Evolutionary conservation across 371 early-diverging fungal species (phyloP).

Genomic region (Syncephalastrum monosporum): DNA sequence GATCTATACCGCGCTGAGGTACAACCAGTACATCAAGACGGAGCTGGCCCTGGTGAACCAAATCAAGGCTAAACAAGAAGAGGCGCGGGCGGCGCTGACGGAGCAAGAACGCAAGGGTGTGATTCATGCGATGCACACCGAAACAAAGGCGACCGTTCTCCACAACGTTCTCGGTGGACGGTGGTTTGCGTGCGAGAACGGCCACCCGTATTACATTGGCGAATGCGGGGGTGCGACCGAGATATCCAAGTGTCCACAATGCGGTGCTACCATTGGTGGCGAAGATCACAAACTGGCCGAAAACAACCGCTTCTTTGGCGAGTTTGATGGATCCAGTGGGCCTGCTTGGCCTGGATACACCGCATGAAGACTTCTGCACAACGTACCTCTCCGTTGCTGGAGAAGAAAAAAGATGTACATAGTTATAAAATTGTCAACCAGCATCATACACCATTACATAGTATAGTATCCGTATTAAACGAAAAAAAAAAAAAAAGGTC

Average conservation of each 20-base stretch:
- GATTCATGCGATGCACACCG: slow-evolving; percentile 48
- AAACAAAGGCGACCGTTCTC: slow-evolving; percentile 20
- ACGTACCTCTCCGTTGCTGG: too few species aligned
- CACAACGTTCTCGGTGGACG: slow-evolving; percentile 48
- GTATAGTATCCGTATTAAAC: too few species aligned
- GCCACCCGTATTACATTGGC: slow-evolving; percentile 51
- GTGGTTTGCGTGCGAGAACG: slow-evolving; percentile 53
- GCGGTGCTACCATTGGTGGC: slow-evolving; percentile 44
- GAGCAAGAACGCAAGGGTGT: slow-evolving; percentile 31
- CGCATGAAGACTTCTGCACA: too few species aligned
- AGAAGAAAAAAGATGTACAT: too few species aligned
- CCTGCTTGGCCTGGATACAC: slow-evolving; percentile 49
- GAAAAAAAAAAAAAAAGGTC: too few species aligned
- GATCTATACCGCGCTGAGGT: slow-evolving; percentile 40
- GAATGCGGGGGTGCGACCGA: slow-evolving; percentile 56
- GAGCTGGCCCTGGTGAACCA: slow-evolving; percentile 41
- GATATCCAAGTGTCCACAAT: slow-evolving; percentile 45
- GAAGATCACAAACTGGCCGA: slow-evolving; percentile 38
- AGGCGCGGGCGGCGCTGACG: slow-evolving; percentile 25
- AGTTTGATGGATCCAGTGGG: slow-evolving; percentile 44
- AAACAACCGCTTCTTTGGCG: slow-evolving; percentile 51
- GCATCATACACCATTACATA: too few species aligned
- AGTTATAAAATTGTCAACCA: too few species aligned
- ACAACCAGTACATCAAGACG: slow-evolving; percentile 41
- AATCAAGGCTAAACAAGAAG: slow-evolving; percentile 36